Percentiles rank a stretch among this genome's conserved stretches.
phyloP scores from a whole-genome alignment of 140 eudicot genomes.

The Flaveria floridana region DNA sequence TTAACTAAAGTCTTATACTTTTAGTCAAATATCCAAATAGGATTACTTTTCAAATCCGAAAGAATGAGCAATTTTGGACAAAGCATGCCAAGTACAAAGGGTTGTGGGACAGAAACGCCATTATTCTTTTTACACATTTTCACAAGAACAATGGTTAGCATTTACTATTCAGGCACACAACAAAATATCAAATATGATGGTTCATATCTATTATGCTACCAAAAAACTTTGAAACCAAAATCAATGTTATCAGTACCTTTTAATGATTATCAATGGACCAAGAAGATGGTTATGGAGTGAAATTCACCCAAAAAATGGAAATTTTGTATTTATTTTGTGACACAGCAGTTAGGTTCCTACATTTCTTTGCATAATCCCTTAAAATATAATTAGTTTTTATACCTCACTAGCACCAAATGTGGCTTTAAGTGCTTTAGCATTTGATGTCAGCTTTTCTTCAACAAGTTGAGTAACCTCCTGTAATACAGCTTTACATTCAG shows the following conservation, averaged over 20 bases:
- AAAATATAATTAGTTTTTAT: slow-evolving; percentile 23
- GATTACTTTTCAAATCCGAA: neutral
- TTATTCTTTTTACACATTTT: neutral
- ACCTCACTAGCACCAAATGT: slow-evolving; percentile 79
- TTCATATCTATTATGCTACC: too few relatives aligned
- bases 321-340: slow-evolving; percentile 1
- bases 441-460: slow-evolving; percentile 63
- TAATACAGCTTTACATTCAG: slow-evolving; percentile 90
- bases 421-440: slow-evolving; percentile 54
- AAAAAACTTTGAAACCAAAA: too few relatives aligned
- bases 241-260: too few relatives aligned
- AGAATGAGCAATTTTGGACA: slow-evolving; percentile 1
- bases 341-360: neutral
- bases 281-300: slow-evolving; percentile 5
- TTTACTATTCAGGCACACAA: neutral
- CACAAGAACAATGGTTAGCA: neutral
- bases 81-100: neutral
- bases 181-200: too few relatives aligned
- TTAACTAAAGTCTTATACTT: neutral
- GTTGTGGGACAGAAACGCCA: neutral
- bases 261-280: neutral
- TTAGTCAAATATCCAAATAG: neutral
- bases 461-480: slow-evolving; percentile 88
- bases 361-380: neutral
- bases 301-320: neutral